Evolutionary conservation across 2,329 filamentous ascomycete species (phyloP), one percentile per base, ranked within the genome.

Genomic region (Rhynchosporium graminicola): DNA sequence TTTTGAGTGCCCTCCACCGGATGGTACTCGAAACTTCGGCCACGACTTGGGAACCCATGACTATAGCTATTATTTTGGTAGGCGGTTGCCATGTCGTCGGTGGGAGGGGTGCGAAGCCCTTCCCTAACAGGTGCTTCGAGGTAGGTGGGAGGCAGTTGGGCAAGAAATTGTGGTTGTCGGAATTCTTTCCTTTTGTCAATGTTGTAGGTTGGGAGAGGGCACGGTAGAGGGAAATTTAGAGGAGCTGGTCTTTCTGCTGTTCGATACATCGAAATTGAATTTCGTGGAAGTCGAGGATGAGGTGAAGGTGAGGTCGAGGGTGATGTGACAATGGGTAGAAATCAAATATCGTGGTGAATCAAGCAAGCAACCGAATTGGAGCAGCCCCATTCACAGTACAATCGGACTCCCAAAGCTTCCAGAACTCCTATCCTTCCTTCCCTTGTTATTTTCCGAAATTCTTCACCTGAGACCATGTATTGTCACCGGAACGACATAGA

Each of bases 1-100:
- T 57, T 46, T 46, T 47, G 52, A 52, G 64, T 61, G 31, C 64
- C 46, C 38, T 43, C 61, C 26, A 67, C 50, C 8, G 51, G 51
- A 4, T 69, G 56, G 45, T 70, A 72, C 38, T 73, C 63, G 54
- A 76, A 75, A 76, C 82, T 69, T 59, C 66, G 63, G 57, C 68
- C 50, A 12, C 50, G 78, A 66, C 71, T 75, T 46, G 80, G 78
- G 72, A 82, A 83, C 31, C 48, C 42, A 58, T 77, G 76, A 63
- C 78, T 76, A 69, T 80, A 76, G 60, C 20, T 20, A 20, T 78
- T 74, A 12, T 76, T 75, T 57, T 82, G 80, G 67, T 83, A 84
- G 47, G 70, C 67, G n/a, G 79, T 76, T 65, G 80, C 81, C 83
- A 85, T 79, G 50, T 78, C 76, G 76, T 83, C 81, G 67, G 76